Conservation (phyloP, 768 basidiomycete genomes). For the Suillus ampliporus region DNA sequence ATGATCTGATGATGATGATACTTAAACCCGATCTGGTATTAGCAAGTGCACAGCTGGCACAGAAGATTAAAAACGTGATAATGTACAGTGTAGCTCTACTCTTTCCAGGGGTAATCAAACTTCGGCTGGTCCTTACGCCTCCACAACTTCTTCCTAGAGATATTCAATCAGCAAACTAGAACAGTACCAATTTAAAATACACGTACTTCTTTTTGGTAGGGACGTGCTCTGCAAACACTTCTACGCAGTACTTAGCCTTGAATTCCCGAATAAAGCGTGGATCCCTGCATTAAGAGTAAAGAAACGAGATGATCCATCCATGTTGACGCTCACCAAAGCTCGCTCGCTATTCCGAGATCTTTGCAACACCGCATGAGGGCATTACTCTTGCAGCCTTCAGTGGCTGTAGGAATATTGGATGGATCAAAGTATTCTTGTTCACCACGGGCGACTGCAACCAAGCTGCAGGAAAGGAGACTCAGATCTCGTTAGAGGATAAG, state of each 20-base stretch:
- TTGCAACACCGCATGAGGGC: constrained; percentile 98
- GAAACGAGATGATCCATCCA: neutral
- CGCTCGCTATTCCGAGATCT: constrained; percentile 93
- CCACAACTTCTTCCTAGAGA: constrained; percentile 85
- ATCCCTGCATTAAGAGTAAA: constrained; percentile 63
- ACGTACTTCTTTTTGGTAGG: constrained; percentile 91
- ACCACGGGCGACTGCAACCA: constrained; percentile 90
- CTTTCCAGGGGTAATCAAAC: constrained; percentile 89
- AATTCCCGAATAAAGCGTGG: constrained; percentile 95
- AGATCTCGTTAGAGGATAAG: constrained; percentile 3
- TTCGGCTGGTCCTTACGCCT: constrained; percentile 85
- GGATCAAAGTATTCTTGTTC: constrained; percentile 98
- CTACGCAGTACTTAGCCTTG: constrained; percentile 81
- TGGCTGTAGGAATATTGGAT: constrained; percentile 88
- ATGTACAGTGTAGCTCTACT: constrained; percentile 40
- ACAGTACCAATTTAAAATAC: neutral
- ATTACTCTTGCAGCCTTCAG: constrained; percentile 95
- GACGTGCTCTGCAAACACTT: constrained; percentile 85
- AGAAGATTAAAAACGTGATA: neutral
- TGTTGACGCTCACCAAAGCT: constrained; percentile 74
- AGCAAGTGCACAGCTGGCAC: too few relatives aligned
- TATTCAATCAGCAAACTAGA: constrained; percentile 15
- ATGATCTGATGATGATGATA: too few relatives aligned
- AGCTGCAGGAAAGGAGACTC: constrained; percentile 44
- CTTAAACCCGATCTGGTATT: too few relatives aligned